phyloP scores from a whole-genome alignment of 495 filamentous ascomycete species.

The Xylaria acuta region DNA sequence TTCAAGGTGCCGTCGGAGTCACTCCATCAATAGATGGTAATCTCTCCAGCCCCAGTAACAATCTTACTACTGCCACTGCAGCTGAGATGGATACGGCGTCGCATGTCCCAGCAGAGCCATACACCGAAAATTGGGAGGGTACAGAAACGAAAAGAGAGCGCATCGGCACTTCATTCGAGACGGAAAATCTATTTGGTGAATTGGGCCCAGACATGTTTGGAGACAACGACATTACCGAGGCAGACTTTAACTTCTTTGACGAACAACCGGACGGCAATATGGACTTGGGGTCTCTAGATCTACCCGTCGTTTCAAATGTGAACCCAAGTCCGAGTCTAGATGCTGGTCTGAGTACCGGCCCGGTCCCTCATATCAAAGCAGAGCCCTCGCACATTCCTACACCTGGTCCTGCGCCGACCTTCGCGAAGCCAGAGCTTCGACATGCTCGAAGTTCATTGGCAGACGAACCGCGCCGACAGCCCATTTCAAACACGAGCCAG shows the following conservation, averaged over 20 bases:
- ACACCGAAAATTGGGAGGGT: constrained; percentile 44
- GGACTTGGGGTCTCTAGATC: constrained; percentile 46
- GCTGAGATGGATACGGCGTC: constrained; percentile 38
- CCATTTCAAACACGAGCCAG: constrained; percentile 36
- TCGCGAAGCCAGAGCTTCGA: constrained; percentile 56
- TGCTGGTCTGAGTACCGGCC: constrained; percentile 20
- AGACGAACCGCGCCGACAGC: constrained; percentile 38
- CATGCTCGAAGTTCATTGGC: constrained; percentile 53
- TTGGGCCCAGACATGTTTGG: constrained; percentile 79
- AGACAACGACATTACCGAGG: constrained; percentile 81
- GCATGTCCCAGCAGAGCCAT: constrained; percentile 34
- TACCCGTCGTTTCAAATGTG: constrained; percentile 32
- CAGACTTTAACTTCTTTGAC: constrained; percentile 92
- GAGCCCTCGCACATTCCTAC: constrained; percentile 34
- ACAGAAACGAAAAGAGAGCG: constrained; percentile 44
- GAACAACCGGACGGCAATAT: constrained; percentile 46
- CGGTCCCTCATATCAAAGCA: constrained; percentile 29
- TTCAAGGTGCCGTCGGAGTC: constrained; percentile 54
- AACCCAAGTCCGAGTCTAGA: constrained; percentile 30
- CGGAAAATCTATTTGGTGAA: constrained; percentile 74
- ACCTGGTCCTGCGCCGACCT: constrained; percentile 34
- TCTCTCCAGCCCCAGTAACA: constrained; percentile 55
- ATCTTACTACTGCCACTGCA: constrained; percentile 29
- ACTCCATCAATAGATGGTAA: constrained; percentile 58
- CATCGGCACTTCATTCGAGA: constrained; percentile 47